Evolutionary conservation across 495 filamentous ascomycete species (phyloP).

Genomic region (Cercophora scortea): DNA sequence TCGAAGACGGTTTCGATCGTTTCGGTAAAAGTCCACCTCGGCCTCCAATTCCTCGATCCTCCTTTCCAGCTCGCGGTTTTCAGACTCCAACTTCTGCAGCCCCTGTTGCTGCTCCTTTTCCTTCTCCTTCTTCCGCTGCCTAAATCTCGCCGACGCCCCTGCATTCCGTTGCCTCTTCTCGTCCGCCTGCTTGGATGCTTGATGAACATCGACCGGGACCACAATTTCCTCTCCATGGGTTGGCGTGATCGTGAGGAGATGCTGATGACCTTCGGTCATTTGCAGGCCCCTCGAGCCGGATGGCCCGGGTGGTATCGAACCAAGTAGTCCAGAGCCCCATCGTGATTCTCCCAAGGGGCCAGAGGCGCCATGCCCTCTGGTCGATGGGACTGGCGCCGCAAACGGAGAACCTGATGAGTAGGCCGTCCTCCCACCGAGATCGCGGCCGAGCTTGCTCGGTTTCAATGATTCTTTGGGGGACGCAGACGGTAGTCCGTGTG

Average conservation of each 20-base stretch:
- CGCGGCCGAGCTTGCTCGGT: conserved; percentile 8
- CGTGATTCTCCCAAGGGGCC: conserved; percentile 21
- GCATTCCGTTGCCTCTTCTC: conserved; percentile 93
- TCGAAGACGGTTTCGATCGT: conserved; percentile 60
- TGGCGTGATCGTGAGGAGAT: conserved; percentile 31
- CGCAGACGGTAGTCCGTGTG: conserved; percentile 18
- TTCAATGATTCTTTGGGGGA: conserved; percentile 18
- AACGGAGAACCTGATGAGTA: conserved; percentile 21
- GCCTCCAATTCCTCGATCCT: conserved; percentile 36
- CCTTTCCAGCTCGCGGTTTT: conserved; percentile 39
- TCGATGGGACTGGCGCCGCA: conserved; percentile 9
- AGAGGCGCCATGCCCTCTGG: conserved; percentile 12
- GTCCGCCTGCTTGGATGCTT: conserved; percentile 76
- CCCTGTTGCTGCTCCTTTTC: conserved; percentile 68
- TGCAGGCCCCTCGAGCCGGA: conserved; percentile 15
- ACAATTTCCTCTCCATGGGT: conserved; percentile 37
- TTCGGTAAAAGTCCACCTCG: conserved; percentile 39
- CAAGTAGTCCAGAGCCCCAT: conserved; percentile 19
- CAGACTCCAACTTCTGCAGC: conserved; percentile 51
- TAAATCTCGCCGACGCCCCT: conserved; percentile 82
- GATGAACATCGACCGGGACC: conserved; percentile 69
- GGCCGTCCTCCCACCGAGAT: conserved; percentile 12
- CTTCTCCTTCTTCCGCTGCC: conserved; percentile 81
- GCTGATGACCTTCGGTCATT: conserved; percentile 36
- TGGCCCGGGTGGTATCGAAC: conserved; percentile 9